Percentiles rank a stretch among this genome's conserved stretches.
Conservation (phyloP, 495 filamentous ascomycete genomes). For the Annulohypoxylon bovei region DNA sequence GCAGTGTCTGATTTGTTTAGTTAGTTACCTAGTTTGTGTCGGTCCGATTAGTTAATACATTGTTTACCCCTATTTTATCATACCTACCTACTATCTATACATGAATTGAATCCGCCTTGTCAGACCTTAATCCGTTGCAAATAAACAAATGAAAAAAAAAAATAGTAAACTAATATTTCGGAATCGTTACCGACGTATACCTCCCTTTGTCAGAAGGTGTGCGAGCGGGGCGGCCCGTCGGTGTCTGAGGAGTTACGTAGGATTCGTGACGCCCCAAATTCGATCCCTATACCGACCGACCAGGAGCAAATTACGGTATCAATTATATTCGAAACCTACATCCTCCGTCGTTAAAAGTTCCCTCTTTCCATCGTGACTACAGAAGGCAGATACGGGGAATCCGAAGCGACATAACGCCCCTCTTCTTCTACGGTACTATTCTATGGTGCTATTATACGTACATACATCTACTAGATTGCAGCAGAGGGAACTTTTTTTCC, state of each 20-base stretch:
- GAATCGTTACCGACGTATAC: background rate
- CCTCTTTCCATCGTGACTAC: conserved; percentile 7
- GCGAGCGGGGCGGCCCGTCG: conserved; percentile 22
- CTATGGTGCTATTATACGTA: conserved; percentile 14
- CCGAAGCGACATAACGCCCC: background rate
- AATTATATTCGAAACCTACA: conserved; percentile 7
- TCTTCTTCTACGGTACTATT: background rate
- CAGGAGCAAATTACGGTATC: conserved; percentile 12
- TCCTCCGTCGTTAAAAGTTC: conserved; percentile 26
- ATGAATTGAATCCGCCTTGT: conserved; percentile 14
- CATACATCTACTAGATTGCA: background rate
- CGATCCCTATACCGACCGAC: conserved; percentile 24
- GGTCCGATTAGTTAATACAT: conserved; percentile 37
- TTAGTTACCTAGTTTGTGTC: conserved; percentile 20
- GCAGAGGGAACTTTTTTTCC: background rate
- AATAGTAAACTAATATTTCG: conserved; percentile 12
- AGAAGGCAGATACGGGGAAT: background rate
- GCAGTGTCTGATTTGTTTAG: conserved; percentile 13
- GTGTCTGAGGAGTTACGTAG: conserved; percentile 26
- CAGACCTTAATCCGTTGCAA: background rate
- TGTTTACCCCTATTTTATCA: conserved; percentile 19
- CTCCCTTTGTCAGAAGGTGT: conserved; percentile 10
- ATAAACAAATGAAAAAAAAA: conserved; percentile 10
- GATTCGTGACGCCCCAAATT: conserved; percentile 32
- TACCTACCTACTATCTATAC: too few relatives aligned